Percentiles rank a stretch among this genome's conserved stretches.
Evolutionary conservation across 106 monocot genomes (phyloP).

Genomic region (Acorus gramineus): DNA sequence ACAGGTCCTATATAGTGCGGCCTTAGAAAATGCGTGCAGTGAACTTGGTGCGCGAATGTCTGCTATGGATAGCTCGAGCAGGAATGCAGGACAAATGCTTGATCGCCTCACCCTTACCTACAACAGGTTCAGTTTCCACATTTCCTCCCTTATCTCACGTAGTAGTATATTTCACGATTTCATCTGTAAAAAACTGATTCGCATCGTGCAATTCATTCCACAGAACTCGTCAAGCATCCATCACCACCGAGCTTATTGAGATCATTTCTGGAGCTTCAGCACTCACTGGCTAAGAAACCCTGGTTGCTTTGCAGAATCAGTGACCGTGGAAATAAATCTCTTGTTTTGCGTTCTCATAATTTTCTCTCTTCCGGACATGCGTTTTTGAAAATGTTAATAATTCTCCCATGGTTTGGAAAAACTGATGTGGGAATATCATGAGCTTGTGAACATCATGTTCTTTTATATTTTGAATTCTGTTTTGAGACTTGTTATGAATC

Average conservation of each 20-base stretch:
- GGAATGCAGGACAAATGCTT: conserved; percentile 98
- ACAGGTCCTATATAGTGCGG: conserved; percentile 80
- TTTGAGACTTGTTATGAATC: too few species aligned
- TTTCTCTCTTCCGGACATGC: too few species aligned
- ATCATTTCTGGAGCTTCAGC: conserved; percentile 99
- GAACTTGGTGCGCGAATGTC: conserved; percentile 96
- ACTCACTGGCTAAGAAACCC: conserved; percentile 41
- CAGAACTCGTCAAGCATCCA: conserved; percentile 97
- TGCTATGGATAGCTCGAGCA: conserved; percentile 99
- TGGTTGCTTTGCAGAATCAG: too few species aligned
- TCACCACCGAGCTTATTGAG: conserved; percentile 91
- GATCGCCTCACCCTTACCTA: conserved; percentile 90
- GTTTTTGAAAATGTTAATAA: too few species aligned
- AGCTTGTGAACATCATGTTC: too few species aligned
- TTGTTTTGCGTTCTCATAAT: too few species aligned
- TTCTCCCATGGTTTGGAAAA: too few species aligned
- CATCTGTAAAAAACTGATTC: too few species aligned
- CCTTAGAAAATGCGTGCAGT: conserved; percentile 85
- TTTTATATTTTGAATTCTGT: too few species aligned
- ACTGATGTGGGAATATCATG: too few species aligned
- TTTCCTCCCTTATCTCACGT: neutral
- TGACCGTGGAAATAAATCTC: too few species aligned
- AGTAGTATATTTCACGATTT: too few species aligned
- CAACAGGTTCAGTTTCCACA: conserved; percentile 58
- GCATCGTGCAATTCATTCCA: neutral